Evolutionary conservation across 495 filamentous ascomycete genomes (phyloP).

Genomic region (Talaromyces wortmannii): DNA sequence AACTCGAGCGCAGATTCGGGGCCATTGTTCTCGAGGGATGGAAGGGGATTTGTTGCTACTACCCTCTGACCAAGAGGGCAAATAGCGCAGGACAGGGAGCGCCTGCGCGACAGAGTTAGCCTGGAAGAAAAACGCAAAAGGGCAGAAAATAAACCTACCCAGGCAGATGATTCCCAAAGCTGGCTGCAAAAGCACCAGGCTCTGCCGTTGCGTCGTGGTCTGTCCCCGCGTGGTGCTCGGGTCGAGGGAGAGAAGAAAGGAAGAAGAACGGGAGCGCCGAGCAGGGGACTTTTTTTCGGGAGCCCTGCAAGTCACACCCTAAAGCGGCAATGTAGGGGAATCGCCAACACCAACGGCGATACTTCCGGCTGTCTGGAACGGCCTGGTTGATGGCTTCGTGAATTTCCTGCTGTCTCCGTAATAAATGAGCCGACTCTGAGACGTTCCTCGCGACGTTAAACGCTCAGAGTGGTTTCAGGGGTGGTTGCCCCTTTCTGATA

Average conservation of each 20-base stretch:
- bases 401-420: not conserved
- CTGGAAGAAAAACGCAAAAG: not conserved
- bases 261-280: slow-evolving; percentile 13
- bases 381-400: not conserved
- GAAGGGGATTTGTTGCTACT: not conserved
- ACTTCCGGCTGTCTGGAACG: not conserved
- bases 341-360: not conserved
- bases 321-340: slow-evolving; percentile 6
- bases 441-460: not conserved
- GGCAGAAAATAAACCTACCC: slow-evolving; percentile 10
- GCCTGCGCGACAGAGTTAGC: not conserved
- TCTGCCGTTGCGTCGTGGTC: slow-evolving; percentile 26
- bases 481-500: not conserved
- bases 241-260: slow-evolving; percentile 21
- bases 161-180: slow-evolving; percentile 11
- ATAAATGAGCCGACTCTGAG: not conserved
- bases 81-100: not conserved
- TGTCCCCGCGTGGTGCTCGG: slow-evolving; percentile 26
- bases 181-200: slow-evolving; percentile 20
- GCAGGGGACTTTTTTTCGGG: slow-evolving; percentile 18
- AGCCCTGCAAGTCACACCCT: slow-evolving; percentile 19
- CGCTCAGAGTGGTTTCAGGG: not conserved
- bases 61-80: not conserved
- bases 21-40: slow-evolving; percentile 13
- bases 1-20: slow-evolving; percentile 24